These are phyloP conservation scores for Fagopyrum tataricum DNA, from an alignment of 148 eudicot genomes.

Conservation along the genomic window DNA sequence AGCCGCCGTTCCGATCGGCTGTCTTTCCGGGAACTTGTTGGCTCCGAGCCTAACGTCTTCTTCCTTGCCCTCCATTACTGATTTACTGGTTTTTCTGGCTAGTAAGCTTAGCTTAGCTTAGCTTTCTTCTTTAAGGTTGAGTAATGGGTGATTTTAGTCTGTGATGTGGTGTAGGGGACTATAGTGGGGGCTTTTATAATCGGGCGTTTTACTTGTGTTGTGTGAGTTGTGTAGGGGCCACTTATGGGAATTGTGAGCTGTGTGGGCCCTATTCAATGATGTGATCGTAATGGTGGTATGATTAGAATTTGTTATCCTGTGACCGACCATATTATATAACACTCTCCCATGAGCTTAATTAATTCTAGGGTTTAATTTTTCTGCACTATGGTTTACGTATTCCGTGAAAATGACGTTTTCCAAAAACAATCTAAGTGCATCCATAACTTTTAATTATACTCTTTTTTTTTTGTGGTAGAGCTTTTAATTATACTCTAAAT, in stretches of 20 bases:
- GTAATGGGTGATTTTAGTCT: neutral
- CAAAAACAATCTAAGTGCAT: too few species aligned
- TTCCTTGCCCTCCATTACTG: conserved; percentile 45
- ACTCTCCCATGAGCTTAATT: neutral
- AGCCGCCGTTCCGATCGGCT: conserved; percentile 59
- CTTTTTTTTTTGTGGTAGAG: too few species aligned
- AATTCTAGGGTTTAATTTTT: neutral
- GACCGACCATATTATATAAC: conserved; percentile 14
- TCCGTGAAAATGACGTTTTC: neutral
- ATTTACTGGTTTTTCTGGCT: neutral
- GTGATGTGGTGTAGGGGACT: neutral
- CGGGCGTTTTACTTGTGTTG: neutral
- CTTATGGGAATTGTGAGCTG: neutral
- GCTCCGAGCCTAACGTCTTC: conserved; percentile 62
- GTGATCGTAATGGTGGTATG: conserved; percentile 4
- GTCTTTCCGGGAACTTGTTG: conserved; percentile 54
- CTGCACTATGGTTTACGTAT: neutral
- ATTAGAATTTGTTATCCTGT: conserved; percentile 15
- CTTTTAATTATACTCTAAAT: too few species aligned
- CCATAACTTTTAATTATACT: too few species aligned
- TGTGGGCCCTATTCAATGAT: conserved; percentile 11
- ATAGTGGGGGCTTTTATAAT: conserved; percentile 3
- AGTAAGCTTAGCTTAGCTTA: neutral
- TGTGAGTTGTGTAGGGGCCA: neutral
- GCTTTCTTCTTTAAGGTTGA: neutral